phyloP scores from a whole-genome alignment of 495 filamentous ascomycete genomes.

The Staphylotrichum longicolle region DNA sequence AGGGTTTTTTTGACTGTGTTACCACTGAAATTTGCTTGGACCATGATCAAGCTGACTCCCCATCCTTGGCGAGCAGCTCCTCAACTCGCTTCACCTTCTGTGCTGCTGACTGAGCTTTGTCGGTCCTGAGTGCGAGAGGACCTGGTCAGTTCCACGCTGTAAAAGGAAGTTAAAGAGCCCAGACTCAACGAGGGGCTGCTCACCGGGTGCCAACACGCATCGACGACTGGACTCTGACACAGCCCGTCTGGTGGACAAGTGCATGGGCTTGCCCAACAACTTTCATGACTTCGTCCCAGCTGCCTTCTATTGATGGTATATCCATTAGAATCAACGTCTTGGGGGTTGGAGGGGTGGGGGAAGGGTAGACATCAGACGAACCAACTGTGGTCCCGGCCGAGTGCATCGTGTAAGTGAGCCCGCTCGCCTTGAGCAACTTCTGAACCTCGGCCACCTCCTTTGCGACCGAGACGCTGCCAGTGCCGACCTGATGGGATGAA shows the following conservation, averaged over 20 bases:
- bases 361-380: conserved; percentile 35
- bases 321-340: no score
- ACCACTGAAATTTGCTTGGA: neutral
- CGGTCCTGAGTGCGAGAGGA: conserved; percentile 34
- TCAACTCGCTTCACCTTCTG: conserved; percentile 49
- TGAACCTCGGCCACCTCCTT: conserved; percentile 87
- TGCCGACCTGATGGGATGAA: conserved; percentile 66
- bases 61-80: conserved; percentile 37
- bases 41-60: neutral
- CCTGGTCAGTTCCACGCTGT: neutral
- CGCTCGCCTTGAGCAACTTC: conserved; percentile 73
- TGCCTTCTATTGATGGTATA: conserved; percentile 60
- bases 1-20: no score
- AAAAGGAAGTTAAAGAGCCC: neutral
- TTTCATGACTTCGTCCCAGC: conserved; percentile 85
- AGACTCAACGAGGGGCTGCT: conserved; percentile 18
- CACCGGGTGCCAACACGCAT: conserved; percentile 85
- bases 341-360: neutral
- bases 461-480: conserved; percentile 75
- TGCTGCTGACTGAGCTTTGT: conserved; percentile 48
- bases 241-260: conserved; percentile 76
- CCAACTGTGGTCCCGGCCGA: conserved; percentile 89
- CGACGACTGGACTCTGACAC: conserved; percentile 81
- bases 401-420: conserved; percentile 83
- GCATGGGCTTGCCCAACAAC: conserved; percentile 89